These are phyloP conservation scores for Bonia amplexicaulis DNA, from an alignment of 176 grass and related monocot genomes.

Conservation along the genomic window DNA sequence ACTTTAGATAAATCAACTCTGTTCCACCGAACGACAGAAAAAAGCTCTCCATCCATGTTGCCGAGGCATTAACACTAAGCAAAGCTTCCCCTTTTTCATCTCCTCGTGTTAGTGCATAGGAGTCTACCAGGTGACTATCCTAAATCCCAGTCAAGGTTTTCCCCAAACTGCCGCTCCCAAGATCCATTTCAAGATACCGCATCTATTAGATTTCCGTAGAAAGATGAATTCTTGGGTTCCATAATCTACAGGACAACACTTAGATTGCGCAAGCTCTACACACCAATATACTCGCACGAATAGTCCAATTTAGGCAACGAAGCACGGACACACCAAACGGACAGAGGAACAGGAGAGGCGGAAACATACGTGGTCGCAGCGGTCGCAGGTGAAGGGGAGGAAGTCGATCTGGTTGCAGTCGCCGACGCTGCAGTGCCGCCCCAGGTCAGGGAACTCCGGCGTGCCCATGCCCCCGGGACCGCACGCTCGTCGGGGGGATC, in stretches of 20 bases:
- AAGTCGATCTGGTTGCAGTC: conserved; percentile 93
- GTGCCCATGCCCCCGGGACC: conserved; percentile 57
- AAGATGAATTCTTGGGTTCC: background rate
- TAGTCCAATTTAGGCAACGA: background rate
- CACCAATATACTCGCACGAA: background rate
- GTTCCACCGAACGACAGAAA: background rate
- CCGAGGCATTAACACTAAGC: background rate
- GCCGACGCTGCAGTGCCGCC: conserved; percentile 86
- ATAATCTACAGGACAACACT: background rate
- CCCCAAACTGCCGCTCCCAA: background rate
- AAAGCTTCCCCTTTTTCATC: background rate
- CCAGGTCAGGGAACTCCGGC: conserved; percentile 86
- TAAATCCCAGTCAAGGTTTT: background rate
- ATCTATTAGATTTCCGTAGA: background rate
- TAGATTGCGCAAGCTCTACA: background rate
- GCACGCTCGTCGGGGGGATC: background rate
- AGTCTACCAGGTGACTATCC: background rate
- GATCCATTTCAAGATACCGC: conserved; percentile 7
- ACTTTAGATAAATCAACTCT: background rate
- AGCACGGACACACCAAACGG: background rate
- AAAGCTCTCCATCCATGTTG: background rate
- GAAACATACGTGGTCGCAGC: conserved; percentile 64
- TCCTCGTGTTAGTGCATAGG: background rate
- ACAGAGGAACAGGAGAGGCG: background rate
- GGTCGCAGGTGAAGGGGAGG: conserved; percentile 97